Evolutionary conservation across 805 yeast species (phyloP), one percentile per base, ranked within the genome.

Genomic region (Wickerhamiella alocasiicola): DNA sequence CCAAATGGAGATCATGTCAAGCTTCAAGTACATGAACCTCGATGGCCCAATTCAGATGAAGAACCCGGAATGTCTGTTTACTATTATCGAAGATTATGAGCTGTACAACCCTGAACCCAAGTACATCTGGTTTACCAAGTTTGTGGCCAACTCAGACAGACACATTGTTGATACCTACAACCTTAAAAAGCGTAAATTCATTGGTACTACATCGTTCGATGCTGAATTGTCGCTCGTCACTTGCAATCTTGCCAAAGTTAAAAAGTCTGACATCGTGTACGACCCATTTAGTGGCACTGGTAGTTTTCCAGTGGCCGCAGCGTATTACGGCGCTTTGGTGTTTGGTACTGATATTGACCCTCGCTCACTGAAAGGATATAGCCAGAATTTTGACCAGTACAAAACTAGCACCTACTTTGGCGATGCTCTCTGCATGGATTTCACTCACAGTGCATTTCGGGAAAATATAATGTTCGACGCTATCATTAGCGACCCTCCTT

Each of bases 211-310:
- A 0, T 83, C 95, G 13, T 91, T 91, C 60, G 98, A 91, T 51
- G 94, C 95, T 0, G 97, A 91, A 55, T 63, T 91, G 45, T 76
- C 96, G 0, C 61, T 91, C 35, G 79, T 87, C 12, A 79, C 93
- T 23, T 81, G 94, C 53, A 91, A 88, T 53, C 68, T 91, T 39
- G 95, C 81, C 0, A 85, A 81, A 47, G 83, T 79, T 11, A 66
- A 58, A 27, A 65, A 69, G 0, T 80, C 78, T 0, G 71, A 76
- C 41, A 54, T 85, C 3, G 72, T 81, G 55, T 88, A 83, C 55
- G 98, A 91, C 60, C 98, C 98, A 18, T 91, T 91, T 62, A 84
- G 82, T 3, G 98, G 98, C 0, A 91, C 98, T 0, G 98, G 98
- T 0, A 83, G 95, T 16, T 91, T 91, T 54, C 64, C 88, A 29